Evolutionary conservation across 2,329 filamentous ascomycete genomes (phyloP).

Genomic region (Plectosphaerella sp.): DNA sequence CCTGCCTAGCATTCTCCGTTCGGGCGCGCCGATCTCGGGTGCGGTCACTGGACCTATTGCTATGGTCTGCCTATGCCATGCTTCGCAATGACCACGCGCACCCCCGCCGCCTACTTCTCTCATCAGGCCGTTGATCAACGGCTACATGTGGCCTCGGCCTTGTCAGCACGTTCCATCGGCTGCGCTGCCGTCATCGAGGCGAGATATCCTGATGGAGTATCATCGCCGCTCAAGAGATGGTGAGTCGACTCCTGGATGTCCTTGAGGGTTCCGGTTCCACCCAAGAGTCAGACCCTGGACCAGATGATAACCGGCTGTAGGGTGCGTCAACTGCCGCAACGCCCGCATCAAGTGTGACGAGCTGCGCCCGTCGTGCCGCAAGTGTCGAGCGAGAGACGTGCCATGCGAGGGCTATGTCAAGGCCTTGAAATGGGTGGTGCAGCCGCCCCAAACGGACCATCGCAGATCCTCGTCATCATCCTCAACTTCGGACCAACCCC

Average conservation of each 20-base stretch:
- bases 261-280: no score
- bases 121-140: no score
- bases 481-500: neutral
- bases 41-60: no score
- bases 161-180: no score
- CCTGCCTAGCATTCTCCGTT: no score
- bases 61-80: no score
- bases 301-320: neutral
- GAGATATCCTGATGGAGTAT: neutral
- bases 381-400: constrained; percentile 1
- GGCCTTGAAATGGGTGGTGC: constrained; percentile 7
- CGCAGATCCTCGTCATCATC: neutral
- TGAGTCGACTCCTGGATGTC: neutral
- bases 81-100: no score
- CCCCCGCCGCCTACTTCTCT: no score
- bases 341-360: constrained; percentile 7
- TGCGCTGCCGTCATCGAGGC: no score
- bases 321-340: constrained; percentile 1
- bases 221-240: constrained; percentile 7
- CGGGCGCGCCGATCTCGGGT: no score
- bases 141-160: no score
- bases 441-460: neutral
- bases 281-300: neutral
- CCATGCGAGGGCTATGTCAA: constrained; percentile 4
- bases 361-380: constrained; percentile 1